Percentiles rank a stretch among this genome's conserved stretches.
phyloP scores from a whole-genome alignment of 2,329 filamentous ascomycete genomes.

The Tolypocladium paradoxum region DNA sequence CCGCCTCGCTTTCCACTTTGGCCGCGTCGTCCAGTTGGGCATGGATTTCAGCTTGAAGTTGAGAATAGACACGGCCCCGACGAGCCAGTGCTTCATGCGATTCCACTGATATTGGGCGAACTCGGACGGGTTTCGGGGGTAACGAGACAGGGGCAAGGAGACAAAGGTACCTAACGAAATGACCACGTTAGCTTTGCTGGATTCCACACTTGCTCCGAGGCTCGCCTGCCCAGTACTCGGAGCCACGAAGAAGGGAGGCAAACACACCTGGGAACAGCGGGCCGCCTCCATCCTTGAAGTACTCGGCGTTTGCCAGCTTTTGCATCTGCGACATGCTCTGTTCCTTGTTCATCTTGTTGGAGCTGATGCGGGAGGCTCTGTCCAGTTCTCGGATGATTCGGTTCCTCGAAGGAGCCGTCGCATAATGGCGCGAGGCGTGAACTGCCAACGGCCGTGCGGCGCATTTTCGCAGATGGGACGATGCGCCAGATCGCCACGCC shows the following conservation, averaged over 20 bases:
- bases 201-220: not conserved
- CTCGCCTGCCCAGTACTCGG: not conserved
- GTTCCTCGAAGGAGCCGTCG: constrained; percentile 13
- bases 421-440: constrained; percentile 13
- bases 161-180: constrained; percentile 35
- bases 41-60: constrained; percentile 34
- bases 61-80: constrained; percentile 23
- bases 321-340: constrained; percentile 20
- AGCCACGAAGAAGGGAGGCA: not conserved
- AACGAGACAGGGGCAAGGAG: constrained; percentile 26
- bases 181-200: not conserved
- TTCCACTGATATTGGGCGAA: constrained; percentile 26
- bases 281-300: constrained; percentile 20
- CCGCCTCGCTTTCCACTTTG: constrained; percentile 31
- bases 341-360: constrained; percentile 14
- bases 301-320: constrained; percentile 19
- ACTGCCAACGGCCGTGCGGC: constrained; percentile 10
- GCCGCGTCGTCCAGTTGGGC: constrained; percentile 28
- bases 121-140: constrained; percentile 15
- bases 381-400: constrained; percentile 18
- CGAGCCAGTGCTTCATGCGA: constrained; percentile 22
- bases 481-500: constrained; percentile 10
- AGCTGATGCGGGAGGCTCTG: constrained; percentile 10
- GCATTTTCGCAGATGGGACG: constrained; percentile 7
- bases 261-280: constrained; percentile 22